Evolutionary conservation across 306 rosid species (phyloP).

Genomic region (Adenanthera pavonina): DNA sequence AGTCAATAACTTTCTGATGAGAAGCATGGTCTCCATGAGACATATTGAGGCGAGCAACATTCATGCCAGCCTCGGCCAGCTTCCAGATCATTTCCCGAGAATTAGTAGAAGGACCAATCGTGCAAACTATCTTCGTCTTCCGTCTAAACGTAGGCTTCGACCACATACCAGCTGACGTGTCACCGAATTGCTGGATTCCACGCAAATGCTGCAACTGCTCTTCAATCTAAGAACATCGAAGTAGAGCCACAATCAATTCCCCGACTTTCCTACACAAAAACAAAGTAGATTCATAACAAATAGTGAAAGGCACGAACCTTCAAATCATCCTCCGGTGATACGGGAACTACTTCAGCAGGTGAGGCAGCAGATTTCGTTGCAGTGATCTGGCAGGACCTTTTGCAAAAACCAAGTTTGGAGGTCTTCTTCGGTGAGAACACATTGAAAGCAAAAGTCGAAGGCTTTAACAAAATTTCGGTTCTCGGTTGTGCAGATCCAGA

Average conservation of each 20-base stretch:
- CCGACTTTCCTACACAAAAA: neutral
- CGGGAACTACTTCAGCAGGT: slow-evolving; percentile 71
- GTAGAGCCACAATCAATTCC: slow-evolving; percentile 10
- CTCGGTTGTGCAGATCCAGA: slow-evolving; percentile 64
- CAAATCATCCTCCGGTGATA: slow-evolving; percentile 71
- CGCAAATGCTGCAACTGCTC: slow-evolving; percentile 62
- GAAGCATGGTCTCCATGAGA: slow-evolving; percentile 98
- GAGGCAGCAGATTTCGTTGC: slow-evolving; percentile 63
- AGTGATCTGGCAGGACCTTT: slow-evolving; percentile 44
- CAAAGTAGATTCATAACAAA: neutral
- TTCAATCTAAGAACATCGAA: slow-evolving; percentile 51
- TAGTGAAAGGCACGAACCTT: slow-evolving; percentile 54
- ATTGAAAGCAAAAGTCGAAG: slow-evolving; percentile 51
- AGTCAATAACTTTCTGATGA: slow-evolving; percentile 92
- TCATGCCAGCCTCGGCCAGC: slow-evolving; percentile 97
- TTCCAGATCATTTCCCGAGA: slow-evolving; percentile 97
- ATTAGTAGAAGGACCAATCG: slow-evolving; percentile 95
- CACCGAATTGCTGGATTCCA: slow-evolving; percentile 61
- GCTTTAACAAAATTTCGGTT: slow-evolving; percentile 52
- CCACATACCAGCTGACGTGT: slow-evolving; percentile 76
- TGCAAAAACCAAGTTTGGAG: slow-evolving; percentile 19
- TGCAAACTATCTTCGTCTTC: slow-evolving; percentile 97
- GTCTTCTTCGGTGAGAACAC: slow-evolving; percentile 41
- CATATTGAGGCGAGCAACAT: slow-evolving; percentile 96
- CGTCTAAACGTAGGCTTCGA: slow-evolving; percentile 81